phyloP scores from a whole-genome alignment of 768 basidiomycete genomes.

The Trametes punicea region DNA sequence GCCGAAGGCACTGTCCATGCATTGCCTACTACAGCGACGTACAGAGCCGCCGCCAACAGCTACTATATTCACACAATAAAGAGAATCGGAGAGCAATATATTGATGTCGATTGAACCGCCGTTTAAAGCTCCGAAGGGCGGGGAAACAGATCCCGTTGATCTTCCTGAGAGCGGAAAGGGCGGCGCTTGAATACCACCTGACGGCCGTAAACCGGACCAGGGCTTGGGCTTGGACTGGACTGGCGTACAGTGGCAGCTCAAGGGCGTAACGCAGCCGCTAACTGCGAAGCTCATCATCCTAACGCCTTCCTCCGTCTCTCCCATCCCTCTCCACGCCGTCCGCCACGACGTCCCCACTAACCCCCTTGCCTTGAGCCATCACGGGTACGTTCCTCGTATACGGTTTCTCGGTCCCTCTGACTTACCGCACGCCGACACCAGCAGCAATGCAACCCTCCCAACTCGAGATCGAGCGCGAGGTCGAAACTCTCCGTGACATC shows the following conservation, averaged over 20 bases:
- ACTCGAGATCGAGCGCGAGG: conserved; percentile 83
- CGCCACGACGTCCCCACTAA: neutral
- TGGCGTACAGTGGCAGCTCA: neutral
- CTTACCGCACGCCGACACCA: neutral
- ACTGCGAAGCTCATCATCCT: neutral
- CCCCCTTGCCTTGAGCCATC: neutral
- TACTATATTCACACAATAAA: too few species aligned
- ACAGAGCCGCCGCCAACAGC: too few species aligned
- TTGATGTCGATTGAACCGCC: neutral
- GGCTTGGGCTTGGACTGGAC: too few species aligned
- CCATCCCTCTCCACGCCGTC: neutral
- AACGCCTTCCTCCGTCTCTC: neutral
- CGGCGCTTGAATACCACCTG: neutral
- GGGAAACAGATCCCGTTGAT: neutral
- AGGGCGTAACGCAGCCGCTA: neutral
- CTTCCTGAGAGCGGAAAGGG: neutral
- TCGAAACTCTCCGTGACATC: conserved; percentile 81
- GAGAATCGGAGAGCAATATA: too few species aligned
- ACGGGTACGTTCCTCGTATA: conserved; percentile 5
- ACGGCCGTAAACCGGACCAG: neutral
- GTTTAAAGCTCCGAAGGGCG: neutral
- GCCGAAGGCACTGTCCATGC: too few species aligned
- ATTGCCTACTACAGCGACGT: too few species aligned
- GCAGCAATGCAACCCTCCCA: conserved; percentile 65
- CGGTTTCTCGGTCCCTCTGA: neutral